Conservation (phyloP, 768 basidiomycete species). For the Sarcomyxa edulis region DNA sequence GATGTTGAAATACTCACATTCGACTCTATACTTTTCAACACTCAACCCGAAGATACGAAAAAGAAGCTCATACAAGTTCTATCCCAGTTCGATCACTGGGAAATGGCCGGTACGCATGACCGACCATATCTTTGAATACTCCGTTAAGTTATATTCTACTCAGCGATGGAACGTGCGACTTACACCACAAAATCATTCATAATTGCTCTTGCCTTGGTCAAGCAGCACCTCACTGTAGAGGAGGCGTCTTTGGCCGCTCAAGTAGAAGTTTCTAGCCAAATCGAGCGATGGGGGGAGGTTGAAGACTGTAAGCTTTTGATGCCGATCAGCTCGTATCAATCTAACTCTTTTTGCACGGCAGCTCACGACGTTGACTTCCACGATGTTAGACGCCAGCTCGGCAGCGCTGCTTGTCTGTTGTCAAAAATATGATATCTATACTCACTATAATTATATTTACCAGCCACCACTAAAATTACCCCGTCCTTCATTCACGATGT, state of each 20-base stretch:
- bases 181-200: conserved; percentile 89
- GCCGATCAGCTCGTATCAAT: conserved; percentile 3
- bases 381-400: conserved; percentile 83
- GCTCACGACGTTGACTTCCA: conserved; percentile 98
- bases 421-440: conserved; percentile 21
- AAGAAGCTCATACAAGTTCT: conserved; percentile 54
- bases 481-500: too few relatives aligned
- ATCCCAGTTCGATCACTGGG: conserved; percentile 68
- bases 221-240: conserved; percentile 71
- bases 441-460: too few relatives aligned
- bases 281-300: conserved; percentile 98
- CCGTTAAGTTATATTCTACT: conserved; percentile 1
- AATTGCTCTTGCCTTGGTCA: conserved; percentile 80
- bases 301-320: conserved; percentile 85
- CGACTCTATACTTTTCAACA: conserved; percentile 62
- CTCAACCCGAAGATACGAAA: conserved; percentile 69
- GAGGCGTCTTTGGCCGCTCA: conserved; percentile 80
- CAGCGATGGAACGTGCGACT: conserved; percentile 89
- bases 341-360: conserved; percentile 23
- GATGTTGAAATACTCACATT: conserved; percentile 63
- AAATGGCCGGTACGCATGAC: conserved; percentile 71
- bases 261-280: conserved; percentile 94
- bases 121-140: not conserved
- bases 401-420: conserved; percentile 68
- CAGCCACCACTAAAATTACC: too few relatives aligned